phyloP scores from a whole-genome alignment of 345 rosid species.

The Sisymbrium altissimum region DNA sequence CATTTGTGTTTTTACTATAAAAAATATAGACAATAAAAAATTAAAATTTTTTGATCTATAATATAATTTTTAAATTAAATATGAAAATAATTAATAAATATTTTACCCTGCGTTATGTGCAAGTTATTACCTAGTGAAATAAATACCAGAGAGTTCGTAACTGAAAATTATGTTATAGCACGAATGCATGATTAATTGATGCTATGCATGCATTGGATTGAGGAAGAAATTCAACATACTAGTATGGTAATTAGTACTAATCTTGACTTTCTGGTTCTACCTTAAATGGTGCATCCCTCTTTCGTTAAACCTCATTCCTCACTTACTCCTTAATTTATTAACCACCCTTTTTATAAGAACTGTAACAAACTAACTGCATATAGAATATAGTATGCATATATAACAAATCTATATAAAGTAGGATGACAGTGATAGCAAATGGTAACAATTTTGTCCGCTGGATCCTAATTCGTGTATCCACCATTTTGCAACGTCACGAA shows the following conservation, averaged over 20 bases:
- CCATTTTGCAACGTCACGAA: background rate
- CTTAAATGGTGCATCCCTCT: background rate
- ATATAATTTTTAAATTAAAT: too few relatives aligned
- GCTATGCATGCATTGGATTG: conserved; percentile 11
- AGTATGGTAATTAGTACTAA: background rate
- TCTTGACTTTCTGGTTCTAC: background rate
- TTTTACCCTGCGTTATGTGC: too few relatives aligned
- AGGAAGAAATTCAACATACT: conserved; percentile 2
- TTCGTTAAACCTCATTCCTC: background rate
- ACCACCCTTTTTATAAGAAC: background rate
- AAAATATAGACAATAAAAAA: too few relatives aligned
- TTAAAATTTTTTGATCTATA: too few relatives aligned
- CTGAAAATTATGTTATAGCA: background rate
- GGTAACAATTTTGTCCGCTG: background rate
- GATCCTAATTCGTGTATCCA: background rate
- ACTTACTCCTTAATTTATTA: background rate
- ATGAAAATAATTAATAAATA: too few relatives aligned
- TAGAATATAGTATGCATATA: background rate
- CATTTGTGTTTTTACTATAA: too few relatives aligned
- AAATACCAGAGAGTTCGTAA: background rate
- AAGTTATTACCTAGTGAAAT: too few relatives aligned
- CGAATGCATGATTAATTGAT: conserved; percentile 4
- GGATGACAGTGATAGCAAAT: background rate
- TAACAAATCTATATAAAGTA: background rate
- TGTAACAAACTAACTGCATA: background rate